These are phyloP conservation scores for Rhododendron vialii DNA, from an alignment of 148 eudicot species.

Conservation along the genomic window DNA sequence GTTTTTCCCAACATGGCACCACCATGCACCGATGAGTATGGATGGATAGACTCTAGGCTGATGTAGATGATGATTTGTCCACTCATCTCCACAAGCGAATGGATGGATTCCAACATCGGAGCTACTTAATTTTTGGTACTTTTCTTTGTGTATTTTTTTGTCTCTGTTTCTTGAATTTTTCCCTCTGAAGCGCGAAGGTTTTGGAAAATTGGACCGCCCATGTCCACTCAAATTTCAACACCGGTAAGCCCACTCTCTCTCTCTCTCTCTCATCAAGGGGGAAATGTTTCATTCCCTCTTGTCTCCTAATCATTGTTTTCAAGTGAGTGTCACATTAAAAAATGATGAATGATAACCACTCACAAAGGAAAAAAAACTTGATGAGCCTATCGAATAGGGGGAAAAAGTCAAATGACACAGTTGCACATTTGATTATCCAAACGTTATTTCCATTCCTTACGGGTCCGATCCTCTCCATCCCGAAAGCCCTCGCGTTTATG, in stretches of 20 bases:
- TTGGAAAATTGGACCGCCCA: background rate
- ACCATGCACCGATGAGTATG: background rate
- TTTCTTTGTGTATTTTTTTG: no score
- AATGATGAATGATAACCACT: background rate
- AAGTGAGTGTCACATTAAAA: background rate
- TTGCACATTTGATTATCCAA: background rate
- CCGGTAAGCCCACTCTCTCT: background rate
- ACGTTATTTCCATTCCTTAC: background rate
- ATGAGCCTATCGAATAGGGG: background rate
- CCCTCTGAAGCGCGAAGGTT: background rate
- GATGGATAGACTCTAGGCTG: background rate
- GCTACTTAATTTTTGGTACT: background rate
- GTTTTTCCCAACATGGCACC: no score
- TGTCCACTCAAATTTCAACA: background rate
- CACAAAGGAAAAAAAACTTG: background rate
- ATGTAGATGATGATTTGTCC: background rate
- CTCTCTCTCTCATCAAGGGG: background rate
- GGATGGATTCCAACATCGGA: background rate
- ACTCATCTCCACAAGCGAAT: background rate
- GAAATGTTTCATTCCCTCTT: background rate
- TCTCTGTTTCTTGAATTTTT: background rate
- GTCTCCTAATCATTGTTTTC: background rate
- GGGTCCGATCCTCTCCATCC: no score
- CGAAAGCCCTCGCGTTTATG: no score
- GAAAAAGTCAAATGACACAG: background rate